Evolutionary conservation across 495 filamentous ascomycete species (phyloP).

Genomic region (Aspergillus saccharolyticus): DNA sequence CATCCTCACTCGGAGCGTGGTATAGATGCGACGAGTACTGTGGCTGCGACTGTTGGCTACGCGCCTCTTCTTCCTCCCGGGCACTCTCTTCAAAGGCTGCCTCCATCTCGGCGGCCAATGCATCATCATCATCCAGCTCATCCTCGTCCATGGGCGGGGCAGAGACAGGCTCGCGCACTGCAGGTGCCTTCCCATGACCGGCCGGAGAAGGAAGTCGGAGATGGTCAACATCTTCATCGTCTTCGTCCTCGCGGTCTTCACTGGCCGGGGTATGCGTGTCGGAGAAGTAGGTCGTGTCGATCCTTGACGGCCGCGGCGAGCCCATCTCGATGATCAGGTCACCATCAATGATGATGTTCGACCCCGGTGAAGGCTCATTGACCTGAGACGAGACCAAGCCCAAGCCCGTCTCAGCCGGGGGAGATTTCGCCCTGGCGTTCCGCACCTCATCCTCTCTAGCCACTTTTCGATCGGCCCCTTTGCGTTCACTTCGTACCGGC

Average conservation of each 20-base stretch:
- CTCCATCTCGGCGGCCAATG: constrained; percentile 44
- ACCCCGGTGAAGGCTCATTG: constrained; percentile 33
- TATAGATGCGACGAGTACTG: constrained; percentile 25
- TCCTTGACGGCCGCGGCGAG: constrained; percentile 37
- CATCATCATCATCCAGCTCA: constrained; percentile 37
- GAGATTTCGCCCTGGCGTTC: constrained; percentile 21
- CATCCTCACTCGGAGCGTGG: constrained; percentile 39
- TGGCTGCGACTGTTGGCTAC: constrained; percentile 32
- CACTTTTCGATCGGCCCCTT: constrained; percentile 4
- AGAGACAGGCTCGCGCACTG: constrained; percentile 8
- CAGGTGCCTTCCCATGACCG: constrained; percentile 17
- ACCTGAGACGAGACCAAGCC: constrained; percentile 31
- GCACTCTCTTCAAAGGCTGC: constrained; percentile 44
- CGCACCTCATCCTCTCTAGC: constrained; percentile 18
- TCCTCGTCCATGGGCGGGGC: constrained; percentile 13
- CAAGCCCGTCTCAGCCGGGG: constrained; percentile 31
- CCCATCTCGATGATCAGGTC: constrained; percentile 50
- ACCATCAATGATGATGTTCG: constrained; percentile 45
- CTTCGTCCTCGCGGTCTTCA: constrained; percentile 29
- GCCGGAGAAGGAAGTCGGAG: constrained; percentile 39
- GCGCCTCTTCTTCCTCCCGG: constrained; percentile 34
- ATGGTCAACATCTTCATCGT: constrained; percentile 38
- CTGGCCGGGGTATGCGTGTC: constrained; percentile 36
- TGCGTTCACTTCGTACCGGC: constrained; percentile 10
- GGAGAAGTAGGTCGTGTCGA: constrained; percentile 41